A percentile compares a stretch with the other conserved stretches of the same genome.
Conservation (phyloP, 2,329 filamentous ascomycete species). For the Plectosphaerella plurivora region DNA sequence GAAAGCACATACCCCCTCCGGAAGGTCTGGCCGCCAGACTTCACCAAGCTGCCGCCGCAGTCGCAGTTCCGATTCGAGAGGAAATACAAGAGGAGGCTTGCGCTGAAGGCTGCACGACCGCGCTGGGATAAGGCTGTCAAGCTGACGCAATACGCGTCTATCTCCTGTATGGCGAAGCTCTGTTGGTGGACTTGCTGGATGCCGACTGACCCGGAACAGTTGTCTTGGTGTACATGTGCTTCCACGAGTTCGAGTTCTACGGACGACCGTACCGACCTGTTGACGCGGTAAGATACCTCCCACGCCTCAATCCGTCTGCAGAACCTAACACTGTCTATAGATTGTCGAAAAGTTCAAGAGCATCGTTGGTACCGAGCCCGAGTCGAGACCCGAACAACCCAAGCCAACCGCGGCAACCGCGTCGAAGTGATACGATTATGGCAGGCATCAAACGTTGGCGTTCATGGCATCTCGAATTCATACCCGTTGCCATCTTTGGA, state of each 20-base stretch:
- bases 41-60: constrained; percentile 62
- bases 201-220: neutral
- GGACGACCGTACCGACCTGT: constrained; percentile 36
- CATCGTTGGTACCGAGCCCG: constrained; percentile 34
- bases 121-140: constrained; percentile 61
- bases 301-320: neutral
- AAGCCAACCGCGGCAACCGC: neutral
- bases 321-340: constrained; percentile 14
- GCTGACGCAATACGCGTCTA: constrained; percentile 57
- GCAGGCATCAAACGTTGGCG: constrained; percentile 15
- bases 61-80: constrained; percentile 76
- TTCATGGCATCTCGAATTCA: constrained; percentile 4
- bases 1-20: constrained; percentile 59
- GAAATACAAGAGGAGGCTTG: constrained; percentile 68
- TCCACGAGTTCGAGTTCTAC: constrained; percentile 39
- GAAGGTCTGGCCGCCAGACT: constrained; percentile 75
- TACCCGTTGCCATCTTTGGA: neutral
- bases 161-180: constrained; percentile 43
- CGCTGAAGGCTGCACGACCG: constrained; percentile 57
- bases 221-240: constrained; percentile 22
- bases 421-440: constrained; percentile 1
- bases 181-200: neutral
- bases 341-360: constrained; percentile 29
- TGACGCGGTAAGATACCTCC: constrained; percentile 27
- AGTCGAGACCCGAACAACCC: constrained; percentile 25